A percentile compares a stretch with the other conserved stretches of the same genome.
phyloP scores from a whole-genome alignment of 1,284 basidiomycete genomes.

The Fomitiporia mediterranea region DNA sequence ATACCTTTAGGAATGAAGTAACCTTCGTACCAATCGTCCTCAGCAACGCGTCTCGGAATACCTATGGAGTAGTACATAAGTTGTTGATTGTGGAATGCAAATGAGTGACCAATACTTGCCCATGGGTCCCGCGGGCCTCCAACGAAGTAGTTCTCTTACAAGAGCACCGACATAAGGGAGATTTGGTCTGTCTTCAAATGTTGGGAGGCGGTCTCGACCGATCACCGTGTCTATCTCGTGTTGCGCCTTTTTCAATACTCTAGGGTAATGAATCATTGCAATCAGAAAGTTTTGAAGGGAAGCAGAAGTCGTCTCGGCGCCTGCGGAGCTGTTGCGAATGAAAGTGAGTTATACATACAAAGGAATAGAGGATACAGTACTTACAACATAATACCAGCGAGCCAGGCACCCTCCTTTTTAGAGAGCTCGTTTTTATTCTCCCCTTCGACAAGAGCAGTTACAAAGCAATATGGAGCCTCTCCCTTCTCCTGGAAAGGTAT shows the following conservation, averaged over 20 bases:
- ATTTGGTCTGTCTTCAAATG: conserved; percentile 21
- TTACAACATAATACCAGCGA: conserved; percentile 43
- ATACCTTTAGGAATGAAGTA: conserved; percentile 10
- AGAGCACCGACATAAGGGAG: conserved; percentile 24
- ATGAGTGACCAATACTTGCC: background rate
- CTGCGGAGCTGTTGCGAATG: background rate
- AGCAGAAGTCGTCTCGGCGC: conserved; percentile 20
- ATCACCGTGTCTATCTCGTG: conserved; percentile 23
- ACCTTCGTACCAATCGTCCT: conserved; percentile 8
- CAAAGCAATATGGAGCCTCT: conserved; percentile 44
- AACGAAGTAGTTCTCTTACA: background rate
- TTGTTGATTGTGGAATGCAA: background rate
- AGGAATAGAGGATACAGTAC: background rate
- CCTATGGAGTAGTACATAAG: background rate
- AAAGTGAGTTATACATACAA: background rate
- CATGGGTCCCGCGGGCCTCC: conserved; percentile 2
- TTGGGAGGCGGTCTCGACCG: conserved; percentile 21
- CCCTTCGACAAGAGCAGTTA: conserved; percentile 51
- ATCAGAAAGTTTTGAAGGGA: conserved; percentile 13
- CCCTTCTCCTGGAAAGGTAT: conserved; percentile 27
- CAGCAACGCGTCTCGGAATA: background rate
- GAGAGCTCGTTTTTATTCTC: conserved; percentile 45
- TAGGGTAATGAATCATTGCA: conserved; percentile 20
- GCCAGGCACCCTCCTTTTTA: conserved; percentile 51
- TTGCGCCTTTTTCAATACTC: conserved; percentile 15